Conservation (phyloP, 106 monocot genomes). For the Platanthera guangdongensis region DNA sequence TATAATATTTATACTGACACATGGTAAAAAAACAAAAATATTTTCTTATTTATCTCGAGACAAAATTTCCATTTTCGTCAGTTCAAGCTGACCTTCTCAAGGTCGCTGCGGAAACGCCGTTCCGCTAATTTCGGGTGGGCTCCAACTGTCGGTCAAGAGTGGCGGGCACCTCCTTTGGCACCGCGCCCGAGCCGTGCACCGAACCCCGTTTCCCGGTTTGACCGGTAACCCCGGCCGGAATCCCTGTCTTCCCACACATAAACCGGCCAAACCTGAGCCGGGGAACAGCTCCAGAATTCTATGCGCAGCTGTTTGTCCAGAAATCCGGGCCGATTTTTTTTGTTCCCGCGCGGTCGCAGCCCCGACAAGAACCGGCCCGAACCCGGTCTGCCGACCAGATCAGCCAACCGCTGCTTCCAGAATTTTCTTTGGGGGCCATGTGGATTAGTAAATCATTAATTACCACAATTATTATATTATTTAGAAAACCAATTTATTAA, state of each 20-base stretch:
- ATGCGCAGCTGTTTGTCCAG: neutral
- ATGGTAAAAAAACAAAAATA: no score
- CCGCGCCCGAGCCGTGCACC: neutral
- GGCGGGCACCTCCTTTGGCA: neutral
- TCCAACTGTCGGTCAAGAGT: neutral
- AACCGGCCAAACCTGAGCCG: neutral
- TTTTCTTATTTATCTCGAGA: no score
- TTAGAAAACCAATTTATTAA: neutral
- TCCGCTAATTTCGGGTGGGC: neutral
- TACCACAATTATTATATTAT: neutral
- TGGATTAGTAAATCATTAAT: neutral
- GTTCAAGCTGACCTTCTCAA: no score
- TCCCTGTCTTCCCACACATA: neutral
- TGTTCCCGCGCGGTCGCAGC: neutral
- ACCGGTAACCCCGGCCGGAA: neutral
- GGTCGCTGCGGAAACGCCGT: neutral
- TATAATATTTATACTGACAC: no score
- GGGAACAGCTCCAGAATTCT: neutral
- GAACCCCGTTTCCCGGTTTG: neutral
- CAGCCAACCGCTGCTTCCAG: neutral
- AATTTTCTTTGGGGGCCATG: neutral
- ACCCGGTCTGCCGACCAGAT: neutral
- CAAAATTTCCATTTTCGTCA: no score
- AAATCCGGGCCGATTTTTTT: neutral
- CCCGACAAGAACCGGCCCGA: neutral